Evolutionary conservation across 176 grass and related monocot species (phyloP), one percentile per base, ranked within the genome.

Genomic region (Cenchrus americanus): DNA sequence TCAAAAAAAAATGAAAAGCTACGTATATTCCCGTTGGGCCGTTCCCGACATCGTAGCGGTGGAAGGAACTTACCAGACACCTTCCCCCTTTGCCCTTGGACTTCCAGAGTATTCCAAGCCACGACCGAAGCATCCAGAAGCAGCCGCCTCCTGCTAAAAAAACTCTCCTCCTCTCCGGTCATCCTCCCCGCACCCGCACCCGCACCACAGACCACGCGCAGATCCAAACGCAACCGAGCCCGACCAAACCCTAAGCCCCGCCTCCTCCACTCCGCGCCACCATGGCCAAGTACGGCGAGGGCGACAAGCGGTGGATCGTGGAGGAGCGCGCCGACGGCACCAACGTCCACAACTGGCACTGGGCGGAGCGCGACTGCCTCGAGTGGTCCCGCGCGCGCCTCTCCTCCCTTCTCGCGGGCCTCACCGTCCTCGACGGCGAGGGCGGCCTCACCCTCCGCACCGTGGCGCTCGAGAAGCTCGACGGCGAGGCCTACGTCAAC

Each of bases 261-360:
- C 51, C 10, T 15, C 19, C 8, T 24, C 5, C 8, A 22, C 18
- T 2, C 17, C 46, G 32, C 49, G 63, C 37, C 11, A 44, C 76
- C 66, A 99, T 99, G 96, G 96, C 96, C 73, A 93, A 86, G 80
- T 92, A 79, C 65, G 96, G 93, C 73, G 93, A 99, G 91, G 96
- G 93, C 62, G 96, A 99, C 93, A 88, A 89, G 78, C 89, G 96
- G 14, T 99, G 96, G 96, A 99, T 99, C 93, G 96, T 99, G 30
- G 69, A 96, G 86, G 96, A 99, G 50, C 93, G 96, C 74, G 32
- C 89, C 18, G 96, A 99, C 81, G 96, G 96, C 49, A 80, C 93
- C 13, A 99, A 99, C 87, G 91, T 99, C 74, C 93, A 99, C 93
- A 96, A 99, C 87, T 99, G 96, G 96, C 96, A 99, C 91, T 99